phyloP scores from a whole-genome alignment of 306 rosid genomes.

The Delonix regia region DNA sequence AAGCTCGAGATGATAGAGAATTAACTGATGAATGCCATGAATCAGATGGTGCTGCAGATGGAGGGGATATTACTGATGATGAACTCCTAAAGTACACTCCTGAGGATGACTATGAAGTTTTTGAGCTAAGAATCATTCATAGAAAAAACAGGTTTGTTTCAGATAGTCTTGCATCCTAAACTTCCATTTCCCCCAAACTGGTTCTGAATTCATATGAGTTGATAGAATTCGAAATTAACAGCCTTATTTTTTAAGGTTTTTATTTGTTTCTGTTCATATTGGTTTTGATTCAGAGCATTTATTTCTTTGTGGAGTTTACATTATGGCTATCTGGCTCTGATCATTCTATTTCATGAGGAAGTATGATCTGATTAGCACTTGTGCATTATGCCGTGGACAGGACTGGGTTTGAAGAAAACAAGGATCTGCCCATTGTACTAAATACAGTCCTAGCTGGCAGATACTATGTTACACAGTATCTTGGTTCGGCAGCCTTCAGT shows the following conservation, averaged over 20 bases:
- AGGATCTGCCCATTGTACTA: slow-evolving; percentile 87
- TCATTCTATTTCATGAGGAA: slow-evolving; percentile 22
- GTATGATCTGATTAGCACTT: slow-evolving; percentile 41
- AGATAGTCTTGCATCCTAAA: slow-evolving; percentile 8
- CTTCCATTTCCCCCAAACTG: slow-evolving; percentile 30
- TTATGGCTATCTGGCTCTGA: background rate
- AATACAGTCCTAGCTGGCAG: slow-evolving; percentile 85
- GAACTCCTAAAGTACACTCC: slow-evolving; percentile 57
- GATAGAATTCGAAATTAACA: slow-evolving; percentile 18
- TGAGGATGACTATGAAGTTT: slow-evolving; percentile 79
- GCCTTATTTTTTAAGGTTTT: slow-evolving; percentile 12
- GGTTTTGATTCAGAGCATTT: slow-evolving; percentile 15
- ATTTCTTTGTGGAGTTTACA: slow-evolving; percentile 4
- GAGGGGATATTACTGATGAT: slow-evolving; percentile 55
- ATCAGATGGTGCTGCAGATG: slow-evolving; percentile 48
- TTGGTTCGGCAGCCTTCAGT: slow-evolving; percentile 98
- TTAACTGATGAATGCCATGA: slow-evolving; percentile 46
- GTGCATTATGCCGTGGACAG: slow-evolving; percentile 59
- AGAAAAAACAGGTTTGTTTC: slow-evolving; percentile 88
- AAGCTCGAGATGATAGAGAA: slow-evolving; percentile 39
- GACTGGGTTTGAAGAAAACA: slow-evolving; percentile 98
- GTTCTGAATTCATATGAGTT: slow-evolving; percentile 27
- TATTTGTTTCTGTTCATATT: slow-evolving; percentile 26
- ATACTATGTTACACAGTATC: slow-evolving; percentile 82
- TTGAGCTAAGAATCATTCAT: slow-evolving; percentile 84